Evolutionary conservation across 257 asterid genomes (phyloP).

Genomic region (Solanum neorickii): DNA sequence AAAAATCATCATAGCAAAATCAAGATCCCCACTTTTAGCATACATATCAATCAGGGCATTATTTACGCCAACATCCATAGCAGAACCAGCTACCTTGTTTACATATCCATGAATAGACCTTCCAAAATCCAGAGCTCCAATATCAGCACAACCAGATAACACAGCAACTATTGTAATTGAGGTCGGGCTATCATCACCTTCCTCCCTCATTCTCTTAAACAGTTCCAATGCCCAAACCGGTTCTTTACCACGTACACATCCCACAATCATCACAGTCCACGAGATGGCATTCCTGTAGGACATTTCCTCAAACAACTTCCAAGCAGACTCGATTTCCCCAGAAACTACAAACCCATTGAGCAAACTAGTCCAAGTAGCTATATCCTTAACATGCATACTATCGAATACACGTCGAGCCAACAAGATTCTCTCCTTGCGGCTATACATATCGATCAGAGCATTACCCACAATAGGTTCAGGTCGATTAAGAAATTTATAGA

Average conservation of each 20-base stretch:
- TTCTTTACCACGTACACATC: constrained; percentile 44
- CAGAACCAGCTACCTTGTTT: constrained; percentile 37
- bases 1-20: constrained; percentile 40
- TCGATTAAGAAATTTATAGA: constrained; percentile 25
- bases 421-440: constrained; percentile 24
- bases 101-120: constrained; percentile 48
- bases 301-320: constrained; percentile 50
- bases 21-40: constrained; percentile 57
- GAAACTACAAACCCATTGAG: constrained; percentile 42
- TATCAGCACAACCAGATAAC: constrained; percentile 84
- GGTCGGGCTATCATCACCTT: constrained; percentile 38
- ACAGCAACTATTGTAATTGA: constrained; percentile 51
- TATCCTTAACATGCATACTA: constrained; percentile 30
- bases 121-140: constrained; percentile 69
- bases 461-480: constrained; percentile 41
- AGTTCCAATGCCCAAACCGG: constrained; percentile 44
- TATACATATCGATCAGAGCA: constrained; percentile 67
- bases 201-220: constrained; percentile 44
- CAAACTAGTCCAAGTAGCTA: constrained; percentile 71
- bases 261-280: constrained; percentile 83
- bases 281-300: constrained; percentile 55
- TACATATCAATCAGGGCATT: constrained; percentile 78
- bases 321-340: constrained; percentile 40
- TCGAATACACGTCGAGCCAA: constrained; percentile 42
- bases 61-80: constrained; percentile 33